phyloP scores from a whole-genome alignment of 495 filamentous ascomycete species.

The Hypoxylon rickii region DNA sequence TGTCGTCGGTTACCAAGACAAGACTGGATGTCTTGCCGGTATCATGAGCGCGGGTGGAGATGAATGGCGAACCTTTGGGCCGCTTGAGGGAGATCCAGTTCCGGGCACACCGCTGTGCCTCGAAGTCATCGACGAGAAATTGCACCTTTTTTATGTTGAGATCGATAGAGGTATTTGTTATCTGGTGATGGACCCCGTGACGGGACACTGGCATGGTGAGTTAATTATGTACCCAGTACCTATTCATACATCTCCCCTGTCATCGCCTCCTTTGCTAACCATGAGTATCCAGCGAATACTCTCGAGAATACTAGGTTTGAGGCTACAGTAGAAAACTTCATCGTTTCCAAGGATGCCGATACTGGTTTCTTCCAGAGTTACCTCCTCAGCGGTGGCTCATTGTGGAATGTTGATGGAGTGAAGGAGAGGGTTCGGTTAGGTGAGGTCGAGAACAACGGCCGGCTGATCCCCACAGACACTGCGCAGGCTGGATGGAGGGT shows the following conservation, averaged over 20 bases:
- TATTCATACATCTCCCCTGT: too few relatives aligned
- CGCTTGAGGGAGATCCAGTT: slow-evolving; percentile 12
- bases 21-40: slow-evolving; percentile 10
- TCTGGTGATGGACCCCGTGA: slow-evolving; percentile 54
- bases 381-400: slow-evolving; percentile 9
- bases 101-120: slow-evolving; percentile 22
- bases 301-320: slow-evolving; percentile 16
- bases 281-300: slow-evolving; percentile 10
- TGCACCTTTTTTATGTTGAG: slow-evolving; percentile 24
- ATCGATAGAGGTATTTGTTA: slow-evolving; percentile 59
- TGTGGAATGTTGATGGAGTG: slow-evolving; percentile 16
- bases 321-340: slow-evolving; percentile 18
- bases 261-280: too few relatives aligned
- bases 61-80: slow-evolving; percentile 15
- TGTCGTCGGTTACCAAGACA: slow-evolving; percentile 25
- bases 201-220: slow-evolving; percentile 61
- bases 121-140: slow-evolving; percentile 18
- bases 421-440: slow-evolving; percentile 14
- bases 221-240: too few relatives aligned
- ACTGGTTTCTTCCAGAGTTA: slow-evolving; percentile 19
- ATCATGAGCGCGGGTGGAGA: slow-evolving; percentile 9
- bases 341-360: slow-evolving; percentile 5
- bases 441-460: slow-evolving; percentile 9
- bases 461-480: slow-evolving; percentile 13
- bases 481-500: slow-evolving; percentile 23